A percentile compares a stretch with the other conserved stretches of the same genome.
These are phyloP conservation scores for Parietaria judaica DNA, from an alignment of 306 rosid species.

Conservation along the genomic window DNA sequence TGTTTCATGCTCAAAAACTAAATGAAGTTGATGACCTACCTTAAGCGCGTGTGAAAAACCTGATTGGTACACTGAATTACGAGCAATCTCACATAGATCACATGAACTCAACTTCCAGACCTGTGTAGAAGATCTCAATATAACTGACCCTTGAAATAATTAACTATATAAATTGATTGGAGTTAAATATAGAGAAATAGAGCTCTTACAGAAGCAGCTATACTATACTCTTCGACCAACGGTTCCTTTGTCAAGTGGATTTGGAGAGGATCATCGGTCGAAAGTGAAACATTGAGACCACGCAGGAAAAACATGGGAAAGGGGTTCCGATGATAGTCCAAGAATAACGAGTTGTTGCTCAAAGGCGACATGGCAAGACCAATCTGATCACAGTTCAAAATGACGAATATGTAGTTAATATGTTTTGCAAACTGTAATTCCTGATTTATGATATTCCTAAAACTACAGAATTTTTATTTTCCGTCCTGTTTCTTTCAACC, in stretches of 20 bases:
- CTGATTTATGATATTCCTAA: no score
- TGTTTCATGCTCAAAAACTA: not conserved
- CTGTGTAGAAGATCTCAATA: constrained; percentile 28
- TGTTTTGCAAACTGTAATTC: no score
- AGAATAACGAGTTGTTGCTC: constrained; percentile 89
- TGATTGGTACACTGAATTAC: constrained; percentile 91
- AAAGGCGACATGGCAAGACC: constrained; percentile 98
- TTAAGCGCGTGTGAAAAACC: constrained; percentile 94
- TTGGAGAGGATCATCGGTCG: constrained; percentile 99
- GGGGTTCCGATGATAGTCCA: constrained; percentile 97
- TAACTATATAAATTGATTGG: not conserved
- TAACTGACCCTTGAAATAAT: constrained; percentile 5
- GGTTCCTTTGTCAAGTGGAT: constrained; percentile 97
- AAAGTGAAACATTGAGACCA: constrained; percentile 93
- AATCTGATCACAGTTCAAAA: constrained; percentile 41
- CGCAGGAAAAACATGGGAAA: constrained; percentile 82
- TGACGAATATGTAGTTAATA: not conserved
- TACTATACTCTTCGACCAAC: constrained; percentile 94
- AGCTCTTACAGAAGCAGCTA: constrained; percentile 98
- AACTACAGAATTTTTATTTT: no score
- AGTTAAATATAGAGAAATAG: constrained; percentile 12
- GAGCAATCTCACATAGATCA: constrained; percentile 93
- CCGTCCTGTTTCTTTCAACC: no score
- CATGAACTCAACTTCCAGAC: constrained; percentile 97
- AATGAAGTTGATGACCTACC: constrained; percentile 28